Conservation (phyloP, 768 basidiomycete species). For the Galerina sulciceps region DNA sequence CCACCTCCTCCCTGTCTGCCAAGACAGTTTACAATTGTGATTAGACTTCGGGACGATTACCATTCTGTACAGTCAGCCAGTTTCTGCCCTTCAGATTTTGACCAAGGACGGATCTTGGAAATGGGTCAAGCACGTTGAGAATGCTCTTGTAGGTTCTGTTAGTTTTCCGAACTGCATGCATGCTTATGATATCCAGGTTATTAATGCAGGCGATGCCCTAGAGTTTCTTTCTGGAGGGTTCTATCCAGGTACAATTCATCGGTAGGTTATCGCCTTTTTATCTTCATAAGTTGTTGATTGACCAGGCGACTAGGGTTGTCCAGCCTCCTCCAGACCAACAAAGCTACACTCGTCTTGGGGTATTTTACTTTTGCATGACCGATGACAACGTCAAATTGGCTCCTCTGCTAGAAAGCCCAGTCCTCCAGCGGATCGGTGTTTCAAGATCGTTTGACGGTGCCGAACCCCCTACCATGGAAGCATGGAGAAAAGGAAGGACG, state of each 20-base stretch:
- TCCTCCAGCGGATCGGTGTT: constrained; percentile 50
- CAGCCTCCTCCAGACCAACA: constrained; percentile 62
- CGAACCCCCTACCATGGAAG: constrained; percentile 53
- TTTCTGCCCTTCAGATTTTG: constrained; percentile 61
- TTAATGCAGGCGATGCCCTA: constrained; percentile 64
- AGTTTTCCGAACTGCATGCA: not conserved
- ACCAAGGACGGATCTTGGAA: constrained; percentile 55
- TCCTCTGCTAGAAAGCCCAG: constrained; percentile 50
- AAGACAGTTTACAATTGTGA: not conserved
- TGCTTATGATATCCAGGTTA: constrained; percentile 38
- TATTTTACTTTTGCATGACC: constrained; percentile 60
- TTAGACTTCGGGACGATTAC: constrained; percentile 61
- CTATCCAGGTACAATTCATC: constrained; percentile 62
- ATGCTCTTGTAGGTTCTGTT: constrained; percentile 48
- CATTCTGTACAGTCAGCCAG: constrained; percentile 65
- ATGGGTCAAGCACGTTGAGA: constrained; percentile 62
- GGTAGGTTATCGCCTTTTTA: constrained; percentile 16
- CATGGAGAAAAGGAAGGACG: constrained; percentile 56
- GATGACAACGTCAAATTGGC: constrained; percentile 53
- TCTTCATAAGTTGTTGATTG: not conserved
- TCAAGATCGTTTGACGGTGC: constrained; percentile 37
- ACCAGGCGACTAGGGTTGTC: constrained; percentile 42
- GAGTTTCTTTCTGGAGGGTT: constrained; percentile 66
- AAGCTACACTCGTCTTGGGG: constrained; percentile 51
- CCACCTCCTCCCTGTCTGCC: not conserved